Conservation (phyloP, 176 grass and related monocot genomes). For the Secale cereale region DNA sequence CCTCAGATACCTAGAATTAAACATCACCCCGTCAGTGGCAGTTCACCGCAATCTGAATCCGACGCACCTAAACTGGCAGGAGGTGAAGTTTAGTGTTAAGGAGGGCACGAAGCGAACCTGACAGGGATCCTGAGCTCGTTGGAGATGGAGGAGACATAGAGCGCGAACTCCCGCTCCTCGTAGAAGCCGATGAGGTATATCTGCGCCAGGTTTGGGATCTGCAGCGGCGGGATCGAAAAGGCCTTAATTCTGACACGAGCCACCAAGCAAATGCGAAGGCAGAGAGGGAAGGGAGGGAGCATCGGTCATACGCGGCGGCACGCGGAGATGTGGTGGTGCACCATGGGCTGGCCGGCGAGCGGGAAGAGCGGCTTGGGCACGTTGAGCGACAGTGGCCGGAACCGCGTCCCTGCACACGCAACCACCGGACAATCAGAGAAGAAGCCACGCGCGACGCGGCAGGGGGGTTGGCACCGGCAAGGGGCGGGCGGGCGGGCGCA, state of each 20-base stretch:
- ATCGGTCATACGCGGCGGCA: slow-evolving; percentile 54
- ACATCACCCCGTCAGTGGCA: neutral
- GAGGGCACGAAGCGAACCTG: slow-evolving; percentile 37
- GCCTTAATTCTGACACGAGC: neutral
- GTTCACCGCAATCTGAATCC: neutral
- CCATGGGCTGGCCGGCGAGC: slow-evolving; percentile 92
- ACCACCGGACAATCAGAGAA: neutral
- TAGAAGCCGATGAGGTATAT: slow-evolving; percentile 98
- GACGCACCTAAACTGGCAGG: neutral
- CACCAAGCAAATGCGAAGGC: neutral
- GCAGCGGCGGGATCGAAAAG: slow-evolving; percentile 29
- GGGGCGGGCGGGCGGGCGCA: neutral
- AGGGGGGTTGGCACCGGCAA: neutral
- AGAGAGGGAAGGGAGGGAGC: neutral
- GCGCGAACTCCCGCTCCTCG: slow-evolving; percentile 91
- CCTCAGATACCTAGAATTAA: slow-evolving; percentile 70
- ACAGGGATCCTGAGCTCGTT: slow-evolving; percentile 94
- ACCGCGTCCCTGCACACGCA: slow-evolving; percentile 67
- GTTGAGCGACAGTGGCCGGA: slow-evolving; percentile 92
- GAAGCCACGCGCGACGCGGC: neutral
- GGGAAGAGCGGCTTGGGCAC: slow-evolving; percentile 98
- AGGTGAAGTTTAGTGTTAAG: neutral
- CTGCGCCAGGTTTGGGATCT: slow-evolving; percentile 97
- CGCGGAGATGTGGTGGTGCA: slow-evolving; percentile 89
- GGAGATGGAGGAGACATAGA: slow-evolving; percentile 95